Evolutionary conservation across 768 basidiomycete species (phyloP).

Genomic region (Russula brevipes): DNA sequence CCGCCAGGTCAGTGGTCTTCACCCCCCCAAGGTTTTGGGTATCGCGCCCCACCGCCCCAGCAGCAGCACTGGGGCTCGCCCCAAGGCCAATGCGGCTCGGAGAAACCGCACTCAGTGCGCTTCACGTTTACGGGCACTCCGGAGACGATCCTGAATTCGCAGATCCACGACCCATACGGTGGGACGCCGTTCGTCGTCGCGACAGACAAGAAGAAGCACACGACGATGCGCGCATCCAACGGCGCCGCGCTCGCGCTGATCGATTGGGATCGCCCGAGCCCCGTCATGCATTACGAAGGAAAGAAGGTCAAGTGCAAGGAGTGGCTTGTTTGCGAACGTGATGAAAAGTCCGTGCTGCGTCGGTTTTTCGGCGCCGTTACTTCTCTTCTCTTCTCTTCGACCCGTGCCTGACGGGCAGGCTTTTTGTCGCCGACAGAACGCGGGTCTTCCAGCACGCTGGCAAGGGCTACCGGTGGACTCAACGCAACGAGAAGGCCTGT

Average conservation of each 20-base stretch:
- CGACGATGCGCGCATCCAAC: constrained; percentile 1
- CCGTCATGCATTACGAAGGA: constrained; percentile 7
- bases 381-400: too few species aligned
- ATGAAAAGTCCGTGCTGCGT: neutral
- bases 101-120: neutral
- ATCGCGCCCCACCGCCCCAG: neutral
- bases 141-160: constrained; percentile 7
- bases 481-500: neutral
- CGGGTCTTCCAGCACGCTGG: neutral
- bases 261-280: constrained; percentile 19
- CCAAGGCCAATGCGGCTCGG: neutral
- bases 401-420: neutral
- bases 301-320: constrained; percentile 13
- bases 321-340: constrained; percentile 10
- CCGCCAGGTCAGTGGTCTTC: neutral
- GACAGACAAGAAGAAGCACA: constrained; percentile 17
- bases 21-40: neutral
- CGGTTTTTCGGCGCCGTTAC: neutral
- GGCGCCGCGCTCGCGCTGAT: constrained; percentile 7
- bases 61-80: constrained; percentile 8
- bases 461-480: neutral
- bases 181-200: constrained; percentile 10
- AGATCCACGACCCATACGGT: constrained; percentile 15
- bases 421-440: neutral
- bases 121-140: constrained; percentile 8